Conservation (phyloP, 441 rosid species). For the Oxalis stricta region DNA sequence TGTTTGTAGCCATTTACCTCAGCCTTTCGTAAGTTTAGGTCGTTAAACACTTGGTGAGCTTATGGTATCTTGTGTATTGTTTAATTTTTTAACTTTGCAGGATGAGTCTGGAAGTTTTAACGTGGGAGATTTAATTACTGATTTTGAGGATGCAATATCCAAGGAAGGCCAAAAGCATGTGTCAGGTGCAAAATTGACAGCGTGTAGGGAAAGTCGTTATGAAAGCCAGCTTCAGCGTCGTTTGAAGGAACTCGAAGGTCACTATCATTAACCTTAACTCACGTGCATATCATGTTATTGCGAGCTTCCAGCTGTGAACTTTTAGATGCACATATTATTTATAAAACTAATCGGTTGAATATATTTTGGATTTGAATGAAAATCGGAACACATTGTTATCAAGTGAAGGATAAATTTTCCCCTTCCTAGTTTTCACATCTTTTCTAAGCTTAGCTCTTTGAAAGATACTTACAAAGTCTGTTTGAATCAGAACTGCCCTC, state of each 20-base stretch:
- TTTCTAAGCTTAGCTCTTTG: too few species aligned
- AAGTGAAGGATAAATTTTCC: too few species aligned
- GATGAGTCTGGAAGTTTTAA: slow-evolving; percentile 19
- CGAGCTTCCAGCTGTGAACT: neutral
- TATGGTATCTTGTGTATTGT: neutral
- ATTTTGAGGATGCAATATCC: slow-evolving; percentile 67
- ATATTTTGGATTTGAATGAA: too few species aligned
- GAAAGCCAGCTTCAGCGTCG: slow-evolving; percentile 59
- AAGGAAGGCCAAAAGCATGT: slow-evolving; percentile 40
- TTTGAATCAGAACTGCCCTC: slow-evolving; percentile 70
- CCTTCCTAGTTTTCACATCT: too few species aligned
- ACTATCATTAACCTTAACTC: slow-evolving; percentile 7
- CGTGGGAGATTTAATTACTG: slow-evolving; percentile 57
- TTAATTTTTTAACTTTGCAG: slow-evolving; percentile 23
- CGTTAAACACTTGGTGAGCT: neutral
- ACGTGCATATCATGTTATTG: neutral
- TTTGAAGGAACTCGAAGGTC: slow-evolving; percentile 80
- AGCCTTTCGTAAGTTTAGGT: too few species aligned
- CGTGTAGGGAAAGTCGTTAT: slow-evolving; percentile 36
- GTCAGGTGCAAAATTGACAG: slow-evolving; percentile 41
- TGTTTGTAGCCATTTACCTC: too few species aligned
- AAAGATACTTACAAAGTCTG: too few species aligned
- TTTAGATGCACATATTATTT: too few species aligned
- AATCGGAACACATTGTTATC: too few species aligned
- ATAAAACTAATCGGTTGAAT: too few species aligned